These are phyloP conservation scores for Barnettozyma vustinii DNA, from an alignment of 805 yeast species.

Conservation along the genomic window DNA sequence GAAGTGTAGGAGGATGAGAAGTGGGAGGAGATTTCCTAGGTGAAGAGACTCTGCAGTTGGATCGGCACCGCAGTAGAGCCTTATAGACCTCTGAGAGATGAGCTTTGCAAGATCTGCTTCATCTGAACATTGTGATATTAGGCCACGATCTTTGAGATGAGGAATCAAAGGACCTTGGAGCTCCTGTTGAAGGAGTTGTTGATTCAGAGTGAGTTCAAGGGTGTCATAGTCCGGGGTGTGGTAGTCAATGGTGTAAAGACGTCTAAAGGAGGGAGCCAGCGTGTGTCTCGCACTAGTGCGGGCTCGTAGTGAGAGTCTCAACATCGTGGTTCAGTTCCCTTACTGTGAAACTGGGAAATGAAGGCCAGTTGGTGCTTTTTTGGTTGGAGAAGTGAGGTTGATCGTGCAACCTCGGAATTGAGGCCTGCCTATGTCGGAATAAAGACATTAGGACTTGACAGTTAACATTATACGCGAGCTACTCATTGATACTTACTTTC, in stretches of 20 bases:
- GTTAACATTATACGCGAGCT: no score
- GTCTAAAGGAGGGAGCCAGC: neutral
- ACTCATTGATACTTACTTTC: no score
- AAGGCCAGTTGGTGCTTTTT: neutral
- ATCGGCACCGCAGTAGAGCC: slow-evolving; percentile 91
- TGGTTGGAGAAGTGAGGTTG: no score
- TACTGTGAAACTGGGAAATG: neutral
- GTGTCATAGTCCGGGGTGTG: slow-evolving; percentile 3
- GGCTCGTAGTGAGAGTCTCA: neutral
- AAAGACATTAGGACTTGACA: no score
- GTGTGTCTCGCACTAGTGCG: no score
- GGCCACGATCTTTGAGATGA: slow-evolving; percentile 41
- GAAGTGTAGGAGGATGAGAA: slow-evolving; percentile 81
- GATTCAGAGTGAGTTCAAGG: slow-evolving; percentile 16
- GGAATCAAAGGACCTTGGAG: slow-evolving; percentile 33
- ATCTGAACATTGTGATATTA: slow-evolving; percentile 37
- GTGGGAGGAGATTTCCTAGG: slow-evolving; percentile 83
- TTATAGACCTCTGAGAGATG: slow-evolving; percentile 34
- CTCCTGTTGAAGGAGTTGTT: slow-evolving; percentile 24
- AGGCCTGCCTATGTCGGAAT: no score
- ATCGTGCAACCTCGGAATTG: neutral
- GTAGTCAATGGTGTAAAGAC: slow-evolving; percentile 1
- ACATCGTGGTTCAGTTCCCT: neutral
- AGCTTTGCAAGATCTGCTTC: slow-evolving; percentile 16
- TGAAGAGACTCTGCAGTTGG: slow-evolving; percentile 90